Conservation (phyloP, 2,329 filamentous ascomycete genomes). For the Aspergillus versicolor region DNA sequence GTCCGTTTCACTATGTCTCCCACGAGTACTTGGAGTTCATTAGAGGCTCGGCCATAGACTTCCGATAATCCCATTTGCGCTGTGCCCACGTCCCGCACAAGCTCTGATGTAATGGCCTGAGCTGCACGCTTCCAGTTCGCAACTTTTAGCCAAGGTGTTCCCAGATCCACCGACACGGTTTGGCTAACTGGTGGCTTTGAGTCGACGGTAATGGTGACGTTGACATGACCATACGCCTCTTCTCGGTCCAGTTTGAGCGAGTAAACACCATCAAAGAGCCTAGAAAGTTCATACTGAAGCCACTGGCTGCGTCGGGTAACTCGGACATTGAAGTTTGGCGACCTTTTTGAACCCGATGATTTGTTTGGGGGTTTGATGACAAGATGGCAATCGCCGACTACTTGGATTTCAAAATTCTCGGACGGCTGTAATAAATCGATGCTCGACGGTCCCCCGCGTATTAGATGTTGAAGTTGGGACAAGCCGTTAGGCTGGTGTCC, state of each 20-base stretch:
- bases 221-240: slow-evolving; percentile 50
- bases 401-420: slow-evolving; percentile 52
- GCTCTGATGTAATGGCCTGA: slow-evolving; percentile 33
- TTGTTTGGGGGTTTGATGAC: slow-evolving; percentile 50
- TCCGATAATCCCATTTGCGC: slow-evolving; percentile 40
- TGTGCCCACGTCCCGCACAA: slow-evolving; percentile 36
- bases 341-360: slow-evolving; percentile 44
- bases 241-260: slow-evolving; percentile 50
- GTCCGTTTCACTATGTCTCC: slow-evolving; percentile 38
- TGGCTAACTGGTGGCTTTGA: slow-evolving; percentile 36
- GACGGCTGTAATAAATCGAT: slow-evolving; percentile 27
- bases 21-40: slow-evolving; percentile 39
- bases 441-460: slow-evolving; percentile 24
- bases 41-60: slow-evolving; percentile 38
- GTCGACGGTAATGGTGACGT: slow-evolving; percentile 47
- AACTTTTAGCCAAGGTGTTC: slow-evolving; percentile 48
- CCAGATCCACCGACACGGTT: slow-evolving; percentile 43
- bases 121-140: slow-evolving; percentile 47
- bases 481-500: slow-evolving; percentile 17
- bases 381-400: slow-evolving; percentile 55
- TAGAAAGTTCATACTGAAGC: slow-evolving; percentile 48
- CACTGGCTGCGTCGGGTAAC: slow-evolving; percentile 45
- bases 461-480: slow-evolving; percentile 27
- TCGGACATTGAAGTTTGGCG: slow-evolving; percentile 49
- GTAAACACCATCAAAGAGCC: slow-evolving; percentile 55